Percentiles rank a stretch among this genome's conserved stretches.
These are phyloP conservation scores for Talaromyces amestolkiae DNA, from an alignment of 2,329 filamentous ascomycete genomes.

Conservation along the genomic window DNA sequence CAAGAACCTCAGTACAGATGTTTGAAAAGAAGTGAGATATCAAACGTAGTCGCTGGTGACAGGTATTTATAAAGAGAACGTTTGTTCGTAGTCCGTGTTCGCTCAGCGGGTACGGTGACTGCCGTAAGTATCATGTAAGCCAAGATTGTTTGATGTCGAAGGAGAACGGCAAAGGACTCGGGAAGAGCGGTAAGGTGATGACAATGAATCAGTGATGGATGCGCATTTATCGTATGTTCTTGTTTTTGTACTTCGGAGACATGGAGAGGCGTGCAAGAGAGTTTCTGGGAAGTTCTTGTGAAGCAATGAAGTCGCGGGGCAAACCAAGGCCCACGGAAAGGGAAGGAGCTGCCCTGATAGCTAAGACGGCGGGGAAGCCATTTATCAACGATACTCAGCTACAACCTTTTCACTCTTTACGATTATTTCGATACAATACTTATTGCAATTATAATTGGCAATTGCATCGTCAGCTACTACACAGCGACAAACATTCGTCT, in stretches of 20 bases:
- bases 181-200: not conserved
- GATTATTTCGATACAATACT: not conserved
- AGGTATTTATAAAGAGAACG: not conserved
- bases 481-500: not conserved
- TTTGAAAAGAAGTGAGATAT: not conserved
- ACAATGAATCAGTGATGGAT: not conserved
- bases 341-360: slow-evolving; percentile 14
- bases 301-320: slow-evolving; percentile 10
- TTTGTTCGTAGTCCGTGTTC: not conserved
- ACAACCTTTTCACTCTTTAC: not conserved
- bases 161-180: not conserved
- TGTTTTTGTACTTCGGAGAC: not conserved
- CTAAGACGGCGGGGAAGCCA: slow-evolving; percentile 15
- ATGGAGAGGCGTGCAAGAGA: not conserved
- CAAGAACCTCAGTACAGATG: not conserved
- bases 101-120: not conserved
- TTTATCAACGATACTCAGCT: not conserved
- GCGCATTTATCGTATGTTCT: not conserved
- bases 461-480: not conserved
- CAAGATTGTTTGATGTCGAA: not conserved
- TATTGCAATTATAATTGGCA: not conserved
- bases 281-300: not conserved
- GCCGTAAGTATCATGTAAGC: not conserved
- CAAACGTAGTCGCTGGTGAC: not conserved
- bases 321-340: slow-evolving; percentile 10